Evolutionary conservation across 116 monocot species (phyloP).

Genomic region (Papilionanthe hybrid): DNA sequence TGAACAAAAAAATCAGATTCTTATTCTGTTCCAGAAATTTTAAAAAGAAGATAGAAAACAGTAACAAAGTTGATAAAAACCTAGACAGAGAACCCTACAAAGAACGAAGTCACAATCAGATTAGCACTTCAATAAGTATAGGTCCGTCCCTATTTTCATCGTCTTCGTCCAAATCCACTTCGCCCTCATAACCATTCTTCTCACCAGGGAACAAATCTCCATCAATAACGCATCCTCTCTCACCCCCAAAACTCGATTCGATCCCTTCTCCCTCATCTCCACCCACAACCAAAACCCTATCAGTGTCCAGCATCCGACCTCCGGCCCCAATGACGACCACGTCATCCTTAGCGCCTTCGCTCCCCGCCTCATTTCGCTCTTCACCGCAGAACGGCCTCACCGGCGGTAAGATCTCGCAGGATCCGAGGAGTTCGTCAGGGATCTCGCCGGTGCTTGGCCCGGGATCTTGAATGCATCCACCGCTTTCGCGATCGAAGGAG

Average conservation of each 20-base stretch:
- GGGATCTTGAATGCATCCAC: constrained; percentile 32
- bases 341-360: background rate
- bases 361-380: background rate
- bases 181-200: constrained; percentile 7
- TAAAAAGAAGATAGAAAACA: background rate
- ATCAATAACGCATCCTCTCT: background rate
- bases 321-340: constrained; percentile 15
- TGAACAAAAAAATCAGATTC: background rate
- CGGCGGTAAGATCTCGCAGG: background rate
- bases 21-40: background rate
- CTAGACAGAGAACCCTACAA: background rate
- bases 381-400: background rate
- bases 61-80: background rate
- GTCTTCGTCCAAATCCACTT: constrained; percentile 2
- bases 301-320: background rate
- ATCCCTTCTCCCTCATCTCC: background rate
- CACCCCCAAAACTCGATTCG: background rate
- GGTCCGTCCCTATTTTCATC: constrained; percentile 6
- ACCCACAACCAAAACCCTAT: constrained; percentile 20
- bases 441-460: constrained; percentile 25
- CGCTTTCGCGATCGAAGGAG: constrained; percentile 9
- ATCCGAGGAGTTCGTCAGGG: constrained; percentile 17
- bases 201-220: background rate
- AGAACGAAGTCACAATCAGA: background rate
- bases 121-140: constrained; percentile 15